Conservation (phyloP, 73 alveolate species). For the Paramecium sonneborni region DNA sequence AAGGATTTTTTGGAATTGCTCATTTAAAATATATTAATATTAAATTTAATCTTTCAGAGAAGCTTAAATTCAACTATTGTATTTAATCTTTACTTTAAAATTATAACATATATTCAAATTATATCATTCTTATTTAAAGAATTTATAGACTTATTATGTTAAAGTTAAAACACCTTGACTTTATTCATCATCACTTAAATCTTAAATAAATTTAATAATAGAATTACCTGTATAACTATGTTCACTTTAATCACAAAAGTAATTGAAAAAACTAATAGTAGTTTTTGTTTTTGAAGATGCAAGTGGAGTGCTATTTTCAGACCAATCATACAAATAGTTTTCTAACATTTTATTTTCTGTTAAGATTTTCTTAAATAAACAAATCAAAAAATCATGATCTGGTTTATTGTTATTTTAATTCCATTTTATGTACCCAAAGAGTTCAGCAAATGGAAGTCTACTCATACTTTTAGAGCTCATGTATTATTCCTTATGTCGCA, state of each 20-base stretch:
- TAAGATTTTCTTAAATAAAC: background rate
- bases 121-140: background rate
- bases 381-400: constrained; percentile 26
- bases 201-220: background rate
- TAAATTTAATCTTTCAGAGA: background rate
- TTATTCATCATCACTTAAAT: background rate
- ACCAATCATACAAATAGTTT: constrained; percentile 36
- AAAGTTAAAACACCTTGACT: background rate
- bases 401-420: background rate
- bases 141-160: background rate
- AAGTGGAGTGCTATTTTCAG: background rate
- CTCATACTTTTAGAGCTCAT: background rate
- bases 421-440: constrained; percentile 37
- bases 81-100: background rate
- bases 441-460: background rate
- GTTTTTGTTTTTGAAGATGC: background rate
- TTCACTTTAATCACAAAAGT: background rate
- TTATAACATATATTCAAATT: background rate
- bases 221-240: background rate
- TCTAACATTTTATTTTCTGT: background rate
- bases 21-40: background rate
- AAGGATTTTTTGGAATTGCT: background rate
- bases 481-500: background rate
- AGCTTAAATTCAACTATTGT: background rate
- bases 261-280: background rate